Conservation (phyloP, 1,284 basidiomycete genomes). For the Rhodotorula glutinis region DNA sequence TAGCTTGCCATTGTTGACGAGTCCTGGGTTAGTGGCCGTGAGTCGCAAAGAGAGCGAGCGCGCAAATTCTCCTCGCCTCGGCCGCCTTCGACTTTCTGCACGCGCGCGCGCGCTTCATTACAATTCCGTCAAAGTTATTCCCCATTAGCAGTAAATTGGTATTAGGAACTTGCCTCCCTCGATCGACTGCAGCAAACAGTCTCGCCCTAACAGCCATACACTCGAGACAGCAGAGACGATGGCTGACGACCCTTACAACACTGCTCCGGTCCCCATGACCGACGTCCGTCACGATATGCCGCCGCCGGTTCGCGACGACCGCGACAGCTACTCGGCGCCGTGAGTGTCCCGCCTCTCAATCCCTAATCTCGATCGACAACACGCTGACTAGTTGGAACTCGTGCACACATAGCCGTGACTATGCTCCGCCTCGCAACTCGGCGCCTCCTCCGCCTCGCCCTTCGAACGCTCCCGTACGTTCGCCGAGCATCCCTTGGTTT, state of each 20-base stretch:
- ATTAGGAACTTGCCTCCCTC: too few species aligned
- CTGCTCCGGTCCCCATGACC: not conserved
- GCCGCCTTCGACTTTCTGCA: not conserved
- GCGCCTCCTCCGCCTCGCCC: conserved; percentile 18
- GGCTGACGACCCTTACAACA: not conserved
- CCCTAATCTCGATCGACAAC: not conserved
- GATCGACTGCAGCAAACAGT: too few species aligned
- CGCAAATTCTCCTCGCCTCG: not conserved
- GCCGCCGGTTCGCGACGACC: not conserved
- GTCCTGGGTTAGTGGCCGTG: conserved; percentile 1
- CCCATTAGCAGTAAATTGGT: too few species aligned
- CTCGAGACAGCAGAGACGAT: not conserved
- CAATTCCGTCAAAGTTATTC: too few species aligned
- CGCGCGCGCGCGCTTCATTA: not conserved
- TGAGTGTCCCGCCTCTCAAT: not conserved
- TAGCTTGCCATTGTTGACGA: conserved; percentile 15
- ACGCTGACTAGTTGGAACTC: not conserved
- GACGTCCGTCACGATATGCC: too few species aligned
- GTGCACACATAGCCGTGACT: not conserved
- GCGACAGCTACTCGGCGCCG: not conserved
- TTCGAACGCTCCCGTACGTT: conserved; percentile 28
- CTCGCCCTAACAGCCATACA: too few species aligned
- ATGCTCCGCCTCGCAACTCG: not conserved
- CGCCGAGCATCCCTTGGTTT: conserved; percentile 7
- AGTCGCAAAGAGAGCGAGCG: conserved; percentile 1